phyloP scores from a whole-genome alignment of 495 filamentous ascomycete genomes.

The Xylaria telfairii region DNA sequence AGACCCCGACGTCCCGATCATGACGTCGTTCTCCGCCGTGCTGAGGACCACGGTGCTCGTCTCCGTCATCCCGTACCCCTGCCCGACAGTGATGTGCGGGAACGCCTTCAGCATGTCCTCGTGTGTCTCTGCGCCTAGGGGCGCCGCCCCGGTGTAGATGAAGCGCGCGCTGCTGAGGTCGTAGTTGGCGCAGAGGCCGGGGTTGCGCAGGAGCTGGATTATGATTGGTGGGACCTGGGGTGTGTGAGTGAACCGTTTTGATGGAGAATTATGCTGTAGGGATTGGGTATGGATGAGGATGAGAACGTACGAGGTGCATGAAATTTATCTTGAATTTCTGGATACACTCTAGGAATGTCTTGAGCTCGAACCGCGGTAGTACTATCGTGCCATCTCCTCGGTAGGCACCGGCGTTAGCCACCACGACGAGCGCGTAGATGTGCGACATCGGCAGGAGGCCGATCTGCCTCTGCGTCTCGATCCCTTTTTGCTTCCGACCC shows the following conservation, averaged over 20 bases:
- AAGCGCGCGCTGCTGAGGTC: slow-evolving; percentile 72
- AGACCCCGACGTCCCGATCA: slow-evolving; percentile 74
- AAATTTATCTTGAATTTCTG: slow-evolving; percentile 74
- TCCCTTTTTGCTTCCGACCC: slow-evolving; percentile 42
- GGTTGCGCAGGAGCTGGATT: slow-evolving; percentile 76
- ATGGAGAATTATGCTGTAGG: background rate
- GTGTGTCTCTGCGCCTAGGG: slow-evolving; percentile 79
- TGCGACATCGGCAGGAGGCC: slow-evolving; percentile 85
- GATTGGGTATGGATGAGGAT: no score
- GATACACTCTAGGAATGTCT: slow-evolving; percentile 67
- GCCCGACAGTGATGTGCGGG: slow-evolving; percentile 70
- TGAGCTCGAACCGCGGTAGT: slow-evolving; percentile 85
- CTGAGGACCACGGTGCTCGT: slow-evolving; percentile 75
- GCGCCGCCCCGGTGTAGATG: slow-evolving; percentile 84
- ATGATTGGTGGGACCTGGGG: slow-evolving; percentile 83
- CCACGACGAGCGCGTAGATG: slow-evolving; percentile 84
- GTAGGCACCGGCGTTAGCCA: slow-evolving; percentile 70
- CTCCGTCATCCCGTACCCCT: slow-evolving; percentile 90
- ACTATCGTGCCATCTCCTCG: slow-evolving; percentile 80
- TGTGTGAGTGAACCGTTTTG: background rate
- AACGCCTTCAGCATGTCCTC: slow-evolving; percentile 68
- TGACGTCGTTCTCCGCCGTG: slow-evolving; percentile 70
- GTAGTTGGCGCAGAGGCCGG: slow-evolving; percentile 67
- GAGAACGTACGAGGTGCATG: slow-evolving; percentile 66
- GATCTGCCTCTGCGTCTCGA: slow-evolving; percentile 65